A percentile compares a stretch with the other conserved stretches of the same genome.
Evolutionary conservation across 1,139 yeast species (phyloP).

Genomic region (Yamadazyma atmosphaerica): DNA sequence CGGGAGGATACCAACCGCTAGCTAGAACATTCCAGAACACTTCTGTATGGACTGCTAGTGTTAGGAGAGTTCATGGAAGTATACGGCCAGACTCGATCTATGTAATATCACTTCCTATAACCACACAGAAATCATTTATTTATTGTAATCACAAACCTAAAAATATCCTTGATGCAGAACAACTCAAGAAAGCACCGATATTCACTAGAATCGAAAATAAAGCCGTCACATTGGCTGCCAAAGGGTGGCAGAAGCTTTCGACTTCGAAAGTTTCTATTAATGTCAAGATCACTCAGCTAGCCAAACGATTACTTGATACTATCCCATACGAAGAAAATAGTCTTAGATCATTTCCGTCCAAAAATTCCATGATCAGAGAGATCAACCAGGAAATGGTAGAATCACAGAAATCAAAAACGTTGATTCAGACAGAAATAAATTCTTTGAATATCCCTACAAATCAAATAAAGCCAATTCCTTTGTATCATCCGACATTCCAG

Average conservation of each 20-base stretch:
- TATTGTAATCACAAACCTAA: slow-evolving; percentile 57
- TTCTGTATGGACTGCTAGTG: too few relatives aligned
- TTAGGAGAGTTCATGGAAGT: too few relatives aligned
- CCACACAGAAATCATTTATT: slow-evolving; percentile 53
- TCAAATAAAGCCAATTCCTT: slow-evolving; percentile 42
- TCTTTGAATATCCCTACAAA: slow-evolving; percentile 27
- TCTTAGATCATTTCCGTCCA: slow-evolving; percentile 52
- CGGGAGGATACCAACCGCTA: too few relatives aligned
- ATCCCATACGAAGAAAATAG: slow-evolving; percentile 57
- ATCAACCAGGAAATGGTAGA: slow-evolving; percentile 25
- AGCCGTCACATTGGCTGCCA: slow-evolving; percentile 35
- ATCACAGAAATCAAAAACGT: slow-evolving; percentile 3
- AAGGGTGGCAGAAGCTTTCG: slow-evolving; percentile 48
- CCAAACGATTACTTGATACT: slow-evolving; percentile 37
- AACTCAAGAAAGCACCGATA: slow-evolving; percentile 30
- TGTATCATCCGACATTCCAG: slow-evolving; percentile 44
- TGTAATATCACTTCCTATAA: slow-evolving; percentile 61
- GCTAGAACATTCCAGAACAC: too few relatives aligned
- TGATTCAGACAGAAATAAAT: slow-evolving; percentile 35
- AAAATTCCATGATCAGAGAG: slow-evolving; percentile 49
- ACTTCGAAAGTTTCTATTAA: slow-evolving; percentile 40
- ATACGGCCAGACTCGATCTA: slow-evolving; percentile 34
- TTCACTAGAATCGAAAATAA: slow-evolving; percentile 40
- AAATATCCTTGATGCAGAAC: slow-evolving; percentile 23
- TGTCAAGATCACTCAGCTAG: slow-evolving; percentile 34